Conservation (phyloP, 495 filamentous ascomycete genomes). For the Ascobolus immersus region DNA sequence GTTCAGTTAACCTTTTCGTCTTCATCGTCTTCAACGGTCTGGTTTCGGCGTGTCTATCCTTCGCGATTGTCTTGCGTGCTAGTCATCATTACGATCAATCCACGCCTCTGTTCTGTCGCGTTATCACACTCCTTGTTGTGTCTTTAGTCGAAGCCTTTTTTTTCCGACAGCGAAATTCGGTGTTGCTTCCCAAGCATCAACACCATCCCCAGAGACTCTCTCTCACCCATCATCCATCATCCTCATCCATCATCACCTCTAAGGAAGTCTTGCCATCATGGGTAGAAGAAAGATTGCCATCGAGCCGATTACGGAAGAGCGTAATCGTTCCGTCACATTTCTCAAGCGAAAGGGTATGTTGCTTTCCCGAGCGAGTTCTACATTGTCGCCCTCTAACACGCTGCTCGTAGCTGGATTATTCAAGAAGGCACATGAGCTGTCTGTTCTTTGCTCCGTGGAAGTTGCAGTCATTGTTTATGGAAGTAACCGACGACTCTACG, state of each 20-base stretch:
- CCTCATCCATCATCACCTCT: not conserved
- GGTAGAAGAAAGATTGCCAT: slow-evolving; percentile 78
- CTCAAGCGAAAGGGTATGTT: slow-evolving; percentile 52
- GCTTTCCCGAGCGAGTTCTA: not conserved
- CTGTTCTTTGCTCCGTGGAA: slow-evolving; percentile 91
- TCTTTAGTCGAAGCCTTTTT: too few relatives aligned
- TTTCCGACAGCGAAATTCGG: too few relatives aligned
- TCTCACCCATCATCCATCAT: not conserved
- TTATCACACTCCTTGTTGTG: slow-evolving; percentile 1
- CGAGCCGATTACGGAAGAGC: slow-evolving; percentile 98
- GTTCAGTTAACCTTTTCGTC: too few relatives aligned
- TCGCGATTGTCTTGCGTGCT: too few relatives aligned
- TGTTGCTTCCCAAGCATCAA: not conserved
- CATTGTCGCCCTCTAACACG: not conserved
- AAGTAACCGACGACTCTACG: slow-evolving; percentile 92
- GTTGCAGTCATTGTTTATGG: slow-evolving; percentile 97
- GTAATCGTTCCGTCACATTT: slow-evolving; percentile 97
- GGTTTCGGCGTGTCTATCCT: too few relatives aligned
- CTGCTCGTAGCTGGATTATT: slow-evolving; percentile 48
- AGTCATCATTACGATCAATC: too few relatives aligned
- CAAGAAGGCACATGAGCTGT: slow-evolving; percentile 98
- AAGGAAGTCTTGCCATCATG: slow-evolving; percentile 20
- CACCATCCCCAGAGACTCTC: not conserved
- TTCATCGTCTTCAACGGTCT: too few relatives aligned
- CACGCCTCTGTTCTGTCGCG: too few relatives aligned